A percentile compares a stretch with the other conserved stretches of the same genome.
phyloP scores from a whole-genome alignment of 805 yeast genomes.

The Candida sanyiensis region DNA sequence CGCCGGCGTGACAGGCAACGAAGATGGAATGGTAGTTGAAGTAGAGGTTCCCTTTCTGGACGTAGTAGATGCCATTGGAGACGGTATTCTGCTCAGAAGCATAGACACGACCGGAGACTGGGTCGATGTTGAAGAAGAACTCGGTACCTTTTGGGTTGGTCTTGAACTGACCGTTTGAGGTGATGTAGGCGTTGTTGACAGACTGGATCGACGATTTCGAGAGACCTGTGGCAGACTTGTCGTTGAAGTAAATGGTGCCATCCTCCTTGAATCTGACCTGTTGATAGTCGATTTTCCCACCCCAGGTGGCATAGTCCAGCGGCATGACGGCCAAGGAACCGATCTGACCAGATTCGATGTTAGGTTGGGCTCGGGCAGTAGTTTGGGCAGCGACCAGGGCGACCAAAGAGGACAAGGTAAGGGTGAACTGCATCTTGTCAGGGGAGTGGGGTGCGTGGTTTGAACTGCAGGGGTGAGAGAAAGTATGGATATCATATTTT shows the following conservation, averaged over 20 bases:
- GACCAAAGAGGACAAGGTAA: background rate
- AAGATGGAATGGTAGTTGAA: conserved; percentile 20
- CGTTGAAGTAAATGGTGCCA: conserved; percentile 18
- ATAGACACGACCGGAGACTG: conserved; percentile 12
- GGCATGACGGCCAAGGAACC: conserved; percentile 19
- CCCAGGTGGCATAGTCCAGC: conserved; percentile 16
- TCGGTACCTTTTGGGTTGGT: conserved; percentile 2
- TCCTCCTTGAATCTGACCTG: conserved; percentile 10
- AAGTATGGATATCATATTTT: too few relatives aligned
- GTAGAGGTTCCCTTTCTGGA: conserved; percentile 10
- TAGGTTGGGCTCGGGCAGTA: background rate
- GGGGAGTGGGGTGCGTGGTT: too few relatives aligned
- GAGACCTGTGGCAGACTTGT: conserved; percentile 2
- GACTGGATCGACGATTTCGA: conserved; percentile 7
- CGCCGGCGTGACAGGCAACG: conserved; percentile 17
- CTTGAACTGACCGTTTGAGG: conserved; percentile 13
- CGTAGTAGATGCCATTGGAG: conserved; percentile 16
- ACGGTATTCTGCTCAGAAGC: conserved; percentile 7
- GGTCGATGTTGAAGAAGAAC: conserved; percentile 12
- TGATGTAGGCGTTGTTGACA: conserved; percentile 12
- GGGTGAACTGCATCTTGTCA: too few relatives aligned
- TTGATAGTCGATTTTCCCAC: conserved; percentile 17
- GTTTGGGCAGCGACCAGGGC: background rate
- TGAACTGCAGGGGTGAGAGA: too few relatives aligned
- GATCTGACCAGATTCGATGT: conserved; percentile 6